phyloP scores from a whole-genome alignment of 306 rosid species.

The Herpetospermum pedunculosum region DNA sequence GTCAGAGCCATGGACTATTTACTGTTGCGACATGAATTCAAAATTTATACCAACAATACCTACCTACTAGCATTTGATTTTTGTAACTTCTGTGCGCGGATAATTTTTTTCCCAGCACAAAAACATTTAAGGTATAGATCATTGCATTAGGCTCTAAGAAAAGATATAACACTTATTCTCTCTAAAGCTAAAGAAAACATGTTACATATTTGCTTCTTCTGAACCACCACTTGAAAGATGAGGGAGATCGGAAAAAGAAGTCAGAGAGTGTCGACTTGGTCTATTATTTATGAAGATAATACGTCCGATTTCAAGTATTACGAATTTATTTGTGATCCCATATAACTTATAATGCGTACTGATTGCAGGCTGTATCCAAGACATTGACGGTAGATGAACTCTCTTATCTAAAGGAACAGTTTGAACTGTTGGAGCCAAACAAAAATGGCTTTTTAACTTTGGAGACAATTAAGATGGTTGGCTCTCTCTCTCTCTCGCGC shows the following conservation, averaged over 20 bases:
- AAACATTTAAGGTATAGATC: neutral
- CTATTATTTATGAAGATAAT: neutral
- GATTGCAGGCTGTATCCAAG: conserved; percentile 80
- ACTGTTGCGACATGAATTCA: neutral
- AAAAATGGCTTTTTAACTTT: conserved; percentile 71
- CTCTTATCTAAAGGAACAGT: conserved; percentile 79
- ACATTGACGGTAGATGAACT: conserved; percentile 87
- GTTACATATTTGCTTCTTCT: neutral
- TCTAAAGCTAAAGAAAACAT: neutral
- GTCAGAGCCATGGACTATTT: neutral
- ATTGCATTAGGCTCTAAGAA: neutral
- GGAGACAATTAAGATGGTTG: conserved; percentile 62
- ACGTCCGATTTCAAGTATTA: neutral
- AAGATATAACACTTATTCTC: neutral
- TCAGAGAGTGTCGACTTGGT: neutral
- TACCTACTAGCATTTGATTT: neutral
- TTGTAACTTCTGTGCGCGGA: neutral
- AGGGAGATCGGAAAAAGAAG: neutral
- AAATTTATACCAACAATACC: neutral
- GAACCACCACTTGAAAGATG: neutral
- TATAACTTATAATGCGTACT: neutral
- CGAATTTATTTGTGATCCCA: neutral
- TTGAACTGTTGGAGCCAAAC: conserved; percentile 64
- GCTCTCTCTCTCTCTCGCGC: conserved; percentile 11
- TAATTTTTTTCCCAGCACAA: neutral